Conservation (phyloP, 2,329 filamentous ascomycete genomes). For the Colletotrichum caudatum region DNA sequence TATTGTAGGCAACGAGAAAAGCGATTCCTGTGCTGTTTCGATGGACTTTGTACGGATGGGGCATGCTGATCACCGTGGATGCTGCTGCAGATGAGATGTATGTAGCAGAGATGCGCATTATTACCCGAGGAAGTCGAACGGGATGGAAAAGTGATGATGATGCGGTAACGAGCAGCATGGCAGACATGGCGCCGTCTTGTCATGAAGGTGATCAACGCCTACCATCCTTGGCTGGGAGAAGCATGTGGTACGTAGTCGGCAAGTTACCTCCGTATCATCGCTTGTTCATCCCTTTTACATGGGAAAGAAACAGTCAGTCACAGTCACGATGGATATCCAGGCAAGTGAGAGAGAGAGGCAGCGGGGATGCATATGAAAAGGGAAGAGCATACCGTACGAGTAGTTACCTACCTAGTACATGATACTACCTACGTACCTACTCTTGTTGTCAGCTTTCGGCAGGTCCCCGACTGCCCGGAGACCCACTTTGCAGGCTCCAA, state of each 20-base stretch:
- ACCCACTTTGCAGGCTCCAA: constrained; percentile 36
- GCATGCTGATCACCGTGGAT: constrained; percentile 23
- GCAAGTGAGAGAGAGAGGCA: neutral
- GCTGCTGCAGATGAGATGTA: neutral
- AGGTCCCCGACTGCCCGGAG: constrained; percentile 12
- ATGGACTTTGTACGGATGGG: neutral
- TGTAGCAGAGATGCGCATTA: neutral
- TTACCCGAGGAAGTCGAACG: fast-evolving
- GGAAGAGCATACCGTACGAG: neutral
- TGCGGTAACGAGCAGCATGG: neutral
- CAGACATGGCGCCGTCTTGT: constrained; percentile 4
- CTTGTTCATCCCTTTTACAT: neutral
- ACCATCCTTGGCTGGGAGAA: too few species aligned
- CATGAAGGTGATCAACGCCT: neutral
- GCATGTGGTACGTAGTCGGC: neutral
- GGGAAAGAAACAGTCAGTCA: constrained; percentile 10
- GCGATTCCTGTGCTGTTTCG: neutral
- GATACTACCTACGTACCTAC: too few species aligned
- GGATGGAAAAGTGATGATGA: neutral
- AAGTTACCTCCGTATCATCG: neutral
- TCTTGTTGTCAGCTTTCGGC: neutral
- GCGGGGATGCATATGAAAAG: neutral
- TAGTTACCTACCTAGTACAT: neutral
- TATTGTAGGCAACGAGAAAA: neutral
- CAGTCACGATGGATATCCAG: neutral